These are phyloP conservation scores for Metschnikowia proteae DNA, from an alignment of 805 yeast species.

Conservation along the genomic window DNA sequence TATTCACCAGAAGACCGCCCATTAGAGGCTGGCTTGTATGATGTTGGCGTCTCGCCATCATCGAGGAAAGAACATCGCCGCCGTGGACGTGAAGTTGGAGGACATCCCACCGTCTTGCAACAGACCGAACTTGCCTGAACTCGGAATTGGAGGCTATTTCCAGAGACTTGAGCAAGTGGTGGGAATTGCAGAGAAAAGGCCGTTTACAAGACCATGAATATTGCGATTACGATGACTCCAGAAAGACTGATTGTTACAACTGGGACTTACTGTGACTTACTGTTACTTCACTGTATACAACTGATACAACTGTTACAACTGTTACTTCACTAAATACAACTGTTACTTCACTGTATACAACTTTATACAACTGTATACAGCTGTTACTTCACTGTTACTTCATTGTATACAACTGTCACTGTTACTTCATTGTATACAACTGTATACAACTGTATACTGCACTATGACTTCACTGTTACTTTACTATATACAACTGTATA, in stretches of 20 bases:
- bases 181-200: slow-evolving; percentile 66
- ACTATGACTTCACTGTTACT: no score
- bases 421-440: no score
- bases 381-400: no score
- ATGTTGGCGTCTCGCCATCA: slow-evolving; percentile 43
- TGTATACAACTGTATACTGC: no score
- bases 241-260: slow-evolving; percentile 88
- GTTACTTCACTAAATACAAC: no score
- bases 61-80: slow-evolving; percentile 30
- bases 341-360: no score
- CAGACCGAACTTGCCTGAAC: slow-evolving; percentile 31
- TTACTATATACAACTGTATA: no score
- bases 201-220: slow-evolving; percentile 72
- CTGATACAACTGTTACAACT: no score
- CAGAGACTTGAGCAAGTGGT: slow-evolving; percentile 59
- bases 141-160: slow-evolving; percentile 80
- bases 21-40: slow-evolving; percentile 78
- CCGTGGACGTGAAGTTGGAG: slow-evolving; percentile 25
- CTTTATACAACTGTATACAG: no score
- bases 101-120: slow-evolving; percentile 35
- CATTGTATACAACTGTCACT: no score
- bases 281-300: no score
- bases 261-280: no score
- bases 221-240: slow-evolving; percentile 76
- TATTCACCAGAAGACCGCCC: slow-evolving; percentile 79